Evolutionary conservation across 495 filamentous ascomycete species (phyloP).

Genomic region (Lepidopterella palustris): DNA sequence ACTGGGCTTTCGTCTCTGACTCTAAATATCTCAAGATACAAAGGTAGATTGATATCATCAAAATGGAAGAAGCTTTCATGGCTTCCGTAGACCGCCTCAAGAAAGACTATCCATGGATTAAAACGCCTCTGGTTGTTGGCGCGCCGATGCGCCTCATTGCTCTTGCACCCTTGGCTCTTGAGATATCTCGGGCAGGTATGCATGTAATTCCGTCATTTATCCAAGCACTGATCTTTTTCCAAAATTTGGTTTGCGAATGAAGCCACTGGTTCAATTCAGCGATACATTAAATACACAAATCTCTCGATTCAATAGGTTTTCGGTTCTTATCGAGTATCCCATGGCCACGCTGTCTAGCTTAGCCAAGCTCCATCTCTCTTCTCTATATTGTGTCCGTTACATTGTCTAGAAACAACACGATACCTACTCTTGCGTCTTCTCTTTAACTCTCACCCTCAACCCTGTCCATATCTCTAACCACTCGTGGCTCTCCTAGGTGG

Average conservation of each 20-base stretch:
- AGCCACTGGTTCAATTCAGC: too few species aligned
- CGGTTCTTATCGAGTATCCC: too few species aligned
- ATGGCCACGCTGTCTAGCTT: too few species aligned
- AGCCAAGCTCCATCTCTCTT: too few species aligned
- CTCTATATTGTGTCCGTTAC: too few species aligned
- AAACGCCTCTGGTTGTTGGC: conserved; percentile 53
- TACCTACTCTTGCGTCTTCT: background rate
- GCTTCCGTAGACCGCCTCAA: conserved; percentile 19
- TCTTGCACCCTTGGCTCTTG: conserved; percentile 50
- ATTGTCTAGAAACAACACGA: background rate
- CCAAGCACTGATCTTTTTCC: background rate
- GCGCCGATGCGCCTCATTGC: conserved; percentile 72
- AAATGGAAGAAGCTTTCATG: conserved; percentile 1
- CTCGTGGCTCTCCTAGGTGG: conserved; percentile 27
- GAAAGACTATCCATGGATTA: conserved; percentile 56
- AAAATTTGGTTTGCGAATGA: too few species aligned
- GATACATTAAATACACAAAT: too few species aligned
- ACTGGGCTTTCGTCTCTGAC: too few species aligned
- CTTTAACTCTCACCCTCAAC: background rate
- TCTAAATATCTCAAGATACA: too few species aligned
- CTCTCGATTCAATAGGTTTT: too few species aligned
- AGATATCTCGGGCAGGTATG: conserved; percentile 54
- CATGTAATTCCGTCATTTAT: too few species aligned
- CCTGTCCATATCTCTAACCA: conserved; percentile 3
- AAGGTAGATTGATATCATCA: background rate